A percentile compares a stretch with the other conserved stretches of the same genome.
Conservation (phyloP, 2,329 filamentous ascomycete genomes). For the Xylaria sp. region DNA sequence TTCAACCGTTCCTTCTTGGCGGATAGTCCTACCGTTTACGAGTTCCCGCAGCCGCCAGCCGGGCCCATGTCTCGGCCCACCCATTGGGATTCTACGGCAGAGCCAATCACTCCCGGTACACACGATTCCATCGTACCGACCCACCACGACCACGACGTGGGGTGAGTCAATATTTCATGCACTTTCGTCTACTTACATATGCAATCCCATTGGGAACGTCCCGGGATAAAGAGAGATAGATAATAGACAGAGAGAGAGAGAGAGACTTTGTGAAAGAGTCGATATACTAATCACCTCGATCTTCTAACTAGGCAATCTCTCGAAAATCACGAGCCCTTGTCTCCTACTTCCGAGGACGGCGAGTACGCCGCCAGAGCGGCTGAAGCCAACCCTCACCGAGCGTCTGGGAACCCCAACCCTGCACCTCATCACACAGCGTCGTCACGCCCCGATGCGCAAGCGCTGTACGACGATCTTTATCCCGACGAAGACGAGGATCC, state of each 20-base stretch:
- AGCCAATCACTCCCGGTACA: constrained; percentile 9
- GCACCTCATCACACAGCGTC: constrained; percentile 40
- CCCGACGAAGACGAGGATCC: constrained; percentile 35
- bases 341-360: constrained; percentile 20
- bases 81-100: constrained; percentile 21
- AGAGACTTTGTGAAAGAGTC: not conserved
- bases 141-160: constrained; percentile 21
- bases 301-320: constrained; percentile 27
- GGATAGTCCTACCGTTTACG: constrained; percentile 59
- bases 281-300: constrained; percentile 25
- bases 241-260: no score
- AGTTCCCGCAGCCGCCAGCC: constrained; percentile 40
- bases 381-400: constrained; percentile 26
- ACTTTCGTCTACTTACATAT: constrained; percentile 20
- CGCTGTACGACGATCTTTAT: constrained; percentile 37
- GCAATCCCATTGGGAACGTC: constrained; percentile 19
- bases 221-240: not conserved
- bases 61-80: constrained; percentile 21
- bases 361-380: constrained; percentile 25
- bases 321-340: constrained; percentile 18
- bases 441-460: constrained; percentile 42
- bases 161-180: constrained; percentile 26
- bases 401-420: constrained; percentile 35
- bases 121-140: constrained; percentile 12
- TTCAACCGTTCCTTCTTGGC: constrained; percentile 51